Conservation (phyloP, 768 basidiomycete genomes). For the Rubroboletus pulcherrimus region DNA sequence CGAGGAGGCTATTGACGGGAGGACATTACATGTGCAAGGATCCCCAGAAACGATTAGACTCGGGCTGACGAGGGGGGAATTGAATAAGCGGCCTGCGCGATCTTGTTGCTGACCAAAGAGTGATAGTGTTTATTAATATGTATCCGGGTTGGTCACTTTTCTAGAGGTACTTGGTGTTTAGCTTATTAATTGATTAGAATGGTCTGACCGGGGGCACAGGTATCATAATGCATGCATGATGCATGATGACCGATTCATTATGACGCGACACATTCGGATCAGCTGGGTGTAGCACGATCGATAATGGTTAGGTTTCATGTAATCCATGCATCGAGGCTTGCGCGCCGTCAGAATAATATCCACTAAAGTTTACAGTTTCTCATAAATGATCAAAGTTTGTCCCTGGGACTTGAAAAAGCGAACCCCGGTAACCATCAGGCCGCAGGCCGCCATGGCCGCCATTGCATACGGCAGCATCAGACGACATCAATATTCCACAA, state of each 20-base stretch:
- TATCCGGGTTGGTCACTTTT: constrained; percentile 1
- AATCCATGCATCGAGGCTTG: neutral
- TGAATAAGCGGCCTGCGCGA: constrained; percentile 4
- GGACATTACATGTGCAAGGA: constrained; percentile 39
- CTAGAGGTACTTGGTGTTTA: neutral
- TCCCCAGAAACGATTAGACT: constrained; percentile 38
- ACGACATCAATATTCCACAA: neutral
- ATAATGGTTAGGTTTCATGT: neutral
- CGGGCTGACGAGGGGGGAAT: constrained; percentile 16
- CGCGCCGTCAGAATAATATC: neutral
- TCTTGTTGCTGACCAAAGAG: constrained; percentile 18
- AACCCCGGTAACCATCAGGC: neutral
- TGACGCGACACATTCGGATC: neutral
- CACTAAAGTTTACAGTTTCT: neutral
- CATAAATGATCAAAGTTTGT: neutral
- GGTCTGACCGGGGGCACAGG: neutral
- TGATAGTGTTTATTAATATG: constrained; percentile 22
- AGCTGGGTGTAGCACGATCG: neutral
- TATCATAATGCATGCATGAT: neutral
- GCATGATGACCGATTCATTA: neutral
- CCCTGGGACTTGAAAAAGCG: neutral
- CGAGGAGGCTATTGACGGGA: constrained; percentile 54
- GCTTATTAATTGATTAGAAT: neutral
- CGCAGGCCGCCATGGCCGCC: neutral
- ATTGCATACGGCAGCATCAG: neutral